phyloP scores from a whole-genome alignment of 306 rosid species.

The Corylus avellana region DNA sequence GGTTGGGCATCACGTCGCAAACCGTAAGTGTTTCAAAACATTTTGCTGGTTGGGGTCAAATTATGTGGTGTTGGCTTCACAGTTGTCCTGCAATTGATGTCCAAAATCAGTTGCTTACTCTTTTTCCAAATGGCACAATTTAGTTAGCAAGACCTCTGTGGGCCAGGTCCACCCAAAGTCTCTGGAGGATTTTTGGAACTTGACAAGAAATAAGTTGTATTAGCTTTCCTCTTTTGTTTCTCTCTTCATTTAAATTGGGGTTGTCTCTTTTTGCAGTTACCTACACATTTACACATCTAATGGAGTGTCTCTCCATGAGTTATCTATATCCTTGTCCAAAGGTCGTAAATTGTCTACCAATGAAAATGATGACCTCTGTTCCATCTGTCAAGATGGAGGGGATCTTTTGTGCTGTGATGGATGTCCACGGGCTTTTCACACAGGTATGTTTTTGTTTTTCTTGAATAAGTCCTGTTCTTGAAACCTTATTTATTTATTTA shows the following conservation, averaged over 20 bases:
- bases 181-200: conserved; percentile 10
- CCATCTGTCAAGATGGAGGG: conserved; percentile 80
- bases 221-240: neutral
- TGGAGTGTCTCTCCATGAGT: conserved; percentile 91
- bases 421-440: conserved; percentile 90
- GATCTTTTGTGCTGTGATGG: conserved; percentile 88
- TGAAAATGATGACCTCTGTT: conserved; percentile 84
- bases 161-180: neutral
- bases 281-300: conserved; percentile 81
- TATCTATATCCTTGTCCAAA: conserved; percentile 70
- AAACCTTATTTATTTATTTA: neutral
- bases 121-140: conserved; percentile 6
- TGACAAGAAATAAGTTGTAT: neutral
- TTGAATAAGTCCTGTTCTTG: neutral
- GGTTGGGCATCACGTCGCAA: conserved; percentile 93
- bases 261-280: conserved; percentile 60
- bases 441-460: conserved; percentile 45
- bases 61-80: conserved; percentile 12
- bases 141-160: neutral
- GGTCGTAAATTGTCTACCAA: conserved; percentile 51
- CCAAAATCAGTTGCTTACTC: neutral
- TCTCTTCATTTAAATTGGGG: conserved; percentile 20
- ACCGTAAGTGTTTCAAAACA: conserved; percentile 68
- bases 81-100: conserved; percentile 15
- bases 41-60: conserved; percentile 13